Base-by-base conservation (phyloP, 495 filamentous ascomycete genomes). In the Penicillium manginii region DNA sequence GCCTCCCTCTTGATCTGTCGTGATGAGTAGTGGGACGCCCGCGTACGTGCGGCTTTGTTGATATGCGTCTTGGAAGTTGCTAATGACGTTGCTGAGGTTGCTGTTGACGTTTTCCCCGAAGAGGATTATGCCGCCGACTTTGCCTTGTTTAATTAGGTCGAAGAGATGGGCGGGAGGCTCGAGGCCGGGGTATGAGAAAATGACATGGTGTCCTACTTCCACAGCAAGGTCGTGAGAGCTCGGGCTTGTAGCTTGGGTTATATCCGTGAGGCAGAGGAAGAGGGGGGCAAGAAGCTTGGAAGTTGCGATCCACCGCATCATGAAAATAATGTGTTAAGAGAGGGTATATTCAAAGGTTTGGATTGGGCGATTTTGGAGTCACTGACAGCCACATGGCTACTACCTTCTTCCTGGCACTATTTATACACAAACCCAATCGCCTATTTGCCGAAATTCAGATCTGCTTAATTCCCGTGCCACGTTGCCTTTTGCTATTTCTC, bases 1-100 rank as follows among this genome's bases (percentile, higher is more conserved):
- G 4, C 70, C 73, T 10, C 73, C 72, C 39, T 76, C 73, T 22
- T 76, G 73, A 53, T 76, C 73, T 1, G 72, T 76, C 65, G 73
- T 71, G 54, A 75, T 72, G 0, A 75, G 52, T 1, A 76, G 57
- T 6, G 73, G 73, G 4, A 53, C 55, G 7, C 65, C 71, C 3
- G 56, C 26, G 15, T 68, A 62, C 10, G 62, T 59, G 0, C 60
- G 45, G 18, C 68, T 70, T 23, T 64, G 42, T n/a, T 54, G 55
- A 26, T 74, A 76, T 3, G 68, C 52, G 21, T 54, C 40, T 46
- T 76, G 72, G 9, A 71, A 60, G 5, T 52, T 19, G n/a, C 54
- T 43, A 35, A 76, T 59, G 1, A 56, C 54, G 11, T 54, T 55
- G 10, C 60, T 46, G 3, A 75, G 57, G 10, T 66, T 58, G 32